phyloP scores from a whole-genome alignment of 192 early-diverging fungal genomes.

The Backusella mclennaniae region DNA sequence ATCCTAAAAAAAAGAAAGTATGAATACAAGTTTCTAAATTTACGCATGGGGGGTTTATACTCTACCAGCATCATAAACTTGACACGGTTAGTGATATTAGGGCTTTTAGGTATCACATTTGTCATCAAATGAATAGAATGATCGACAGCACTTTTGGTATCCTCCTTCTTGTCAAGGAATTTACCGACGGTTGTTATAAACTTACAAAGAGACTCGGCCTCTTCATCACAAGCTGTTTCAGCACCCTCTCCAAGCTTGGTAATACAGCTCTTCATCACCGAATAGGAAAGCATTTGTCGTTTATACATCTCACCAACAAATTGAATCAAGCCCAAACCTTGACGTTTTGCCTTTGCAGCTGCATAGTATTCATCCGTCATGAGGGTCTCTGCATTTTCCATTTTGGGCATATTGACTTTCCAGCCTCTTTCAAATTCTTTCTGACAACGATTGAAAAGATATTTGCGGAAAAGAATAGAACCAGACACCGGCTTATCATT shows the following conservation, averaged over 20 bases:
- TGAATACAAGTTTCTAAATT: background rate
- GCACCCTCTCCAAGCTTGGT: slow-evolving; percentile 70
- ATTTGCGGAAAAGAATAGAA: slow-evolving; percentile 82
- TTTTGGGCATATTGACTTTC: slow-evolving; percentile 77
- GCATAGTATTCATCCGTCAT: slow-evolving; percentile 82
- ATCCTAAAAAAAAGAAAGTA: slow-evolving; percentile 22
- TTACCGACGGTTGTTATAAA: slow-evolving; percentile 88
- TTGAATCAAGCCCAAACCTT: slow-evolving; percentile 88
- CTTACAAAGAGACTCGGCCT: slow-evolving; percentile 90
- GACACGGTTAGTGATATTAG: slow-evolving; percentile 78
- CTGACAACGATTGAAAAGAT: slow-evolving; percentile 92
- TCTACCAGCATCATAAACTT: slow-evolving; percentile 78
- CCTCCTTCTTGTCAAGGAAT: slow-evolving; percentile 66
- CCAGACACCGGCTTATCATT: slow-evolving; percentile 55
- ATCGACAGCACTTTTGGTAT: slow-evolving; percentile 64
- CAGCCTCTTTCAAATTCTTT: slow-evolving; percentile 90
- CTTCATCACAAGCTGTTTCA: slow-evolving; percentile 88
- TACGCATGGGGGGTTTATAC: background rate
- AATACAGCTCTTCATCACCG: slow-evolving; percentile 95
- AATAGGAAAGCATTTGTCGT: slow-evolving; percentile 84
- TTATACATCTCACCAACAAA: slow-evolving; percentile 98
- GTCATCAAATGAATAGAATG: slow-evolving; percentile 80
- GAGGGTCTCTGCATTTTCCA: slow-evolving; percentile 59
- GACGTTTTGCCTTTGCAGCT: slow-evolving; percentile 89
- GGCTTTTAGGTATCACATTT: slow-evolving; percentile 64